Percentiles rank a stretch among this genome's conserved stretches.
phyloP scores from a whole-genome alignment of 306 rosid genomes.

The Castanospermum australe region DNA sequence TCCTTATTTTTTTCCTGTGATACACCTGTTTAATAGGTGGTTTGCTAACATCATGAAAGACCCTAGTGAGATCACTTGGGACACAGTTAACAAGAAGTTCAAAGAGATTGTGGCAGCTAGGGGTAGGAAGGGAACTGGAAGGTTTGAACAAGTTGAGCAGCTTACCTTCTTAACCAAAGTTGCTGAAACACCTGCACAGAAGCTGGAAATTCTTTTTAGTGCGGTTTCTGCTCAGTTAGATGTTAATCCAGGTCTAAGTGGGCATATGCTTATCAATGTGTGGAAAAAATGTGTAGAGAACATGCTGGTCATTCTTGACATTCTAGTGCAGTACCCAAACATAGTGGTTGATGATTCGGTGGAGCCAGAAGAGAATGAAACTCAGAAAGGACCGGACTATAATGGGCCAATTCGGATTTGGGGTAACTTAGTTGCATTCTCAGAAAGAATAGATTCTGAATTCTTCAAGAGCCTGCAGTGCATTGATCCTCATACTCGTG shows the following conservation, averaged over 20 bases:
- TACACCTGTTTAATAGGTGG: too few relatives aligned
- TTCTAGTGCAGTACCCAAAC: slow-evolving; percentile 74
- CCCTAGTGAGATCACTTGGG: slow-evolving; percentile 97
- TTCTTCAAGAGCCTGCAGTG: slow-evolving; percentile 96
- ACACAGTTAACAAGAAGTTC: slow-evolving; percentile 84
- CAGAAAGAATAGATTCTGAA: slow-evolving; percentile 79
- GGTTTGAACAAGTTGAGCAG: slow-evolving; percentile 96
- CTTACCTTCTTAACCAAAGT: slow-evolving; percentile 91
- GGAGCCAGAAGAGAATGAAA: slow-evolving; percentile 90
- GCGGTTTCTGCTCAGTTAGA: slow-evolving; percentile 97
- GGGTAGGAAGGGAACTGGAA: slow-evolving; percentile 94
- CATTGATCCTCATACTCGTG: slow-evolving; percentile 96
- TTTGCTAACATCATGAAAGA: too few relatives aligned
- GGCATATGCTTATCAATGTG: slow-evolving; percentile 89
- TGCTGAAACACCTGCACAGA: slow-evolving; percentile 98
- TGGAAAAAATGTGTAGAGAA: slow-evolving; percentile 96
- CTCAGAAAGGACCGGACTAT: slow-evolving; percentile 77
- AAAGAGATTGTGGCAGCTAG: slow-evolving; percentile 97
- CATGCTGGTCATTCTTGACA: slow-evolving; percentile 82
- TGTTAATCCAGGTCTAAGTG: slow-evolving; percentile 91
- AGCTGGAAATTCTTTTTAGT: slow-evolving; percentile 87
- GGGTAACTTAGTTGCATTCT: slow-evolving; percentile 92
- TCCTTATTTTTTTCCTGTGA: too few relatives aligned
- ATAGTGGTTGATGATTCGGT: slow-evolving; percentile 79
- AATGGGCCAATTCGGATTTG: slow-evolving; percentile 76